Percentiles rank a stretch among this genome's conserved stretches.
phyloP scores from a whole-genome alignment of 2,329 filamentous ascomycete genomes.

The Fusarium lyarnte region DNA sequence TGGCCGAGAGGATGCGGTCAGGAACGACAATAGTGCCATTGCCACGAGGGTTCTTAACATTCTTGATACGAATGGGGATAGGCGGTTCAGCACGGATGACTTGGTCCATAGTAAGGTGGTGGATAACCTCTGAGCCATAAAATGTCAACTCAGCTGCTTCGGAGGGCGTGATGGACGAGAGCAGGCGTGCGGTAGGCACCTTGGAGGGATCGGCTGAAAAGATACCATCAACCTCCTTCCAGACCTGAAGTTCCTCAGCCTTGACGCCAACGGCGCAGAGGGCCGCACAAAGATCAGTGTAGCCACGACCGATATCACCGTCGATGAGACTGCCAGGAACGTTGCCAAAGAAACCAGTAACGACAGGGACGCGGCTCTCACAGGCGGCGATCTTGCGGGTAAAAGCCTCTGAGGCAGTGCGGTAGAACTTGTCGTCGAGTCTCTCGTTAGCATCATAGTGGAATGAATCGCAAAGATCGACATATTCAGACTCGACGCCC shows the following conservation, averaged over 20 bases:
- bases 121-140: slow-evolving; percentile 95
- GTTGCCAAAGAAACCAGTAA: slow-evolving; percentile 95
- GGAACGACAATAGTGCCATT: slow-evolving; percentile 86
- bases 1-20: slow-evolving; percentile 66
- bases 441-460: slow-evolving; percentile 69
- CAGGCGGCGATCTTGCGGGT: slow-evolving; percentile 72
- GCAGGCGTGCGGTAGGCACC: slow-evolving; percentile 91
- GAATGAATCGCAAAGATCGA: slow-evolving; percentile 87
- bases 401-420: slow-evolving; percentile 68
- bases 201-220: slow-evolving; percentile 87
- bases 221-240: slow-evolving; percentile 99
- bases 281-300: slow-evolving; percentile 95
- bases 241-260: slow-evolving; percentile 91
- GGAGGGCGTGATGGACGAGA: slow-evolving; percentile 87
- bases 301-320: slow-evolving; percentile 89
- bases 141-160: slow-evolving; percentile 97
- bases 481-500: slow-evolving; percentile 86
- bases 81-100: slow-evolving; percentile 81
- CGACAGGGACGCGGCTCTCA: slow-evolving; percentile 74
- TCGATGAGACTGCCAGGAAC: slow-evolving; percentile 91
- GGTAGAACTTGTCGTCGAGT: slow-evolving; percentile 76
- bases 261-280: slow-evolving; percentile 88
- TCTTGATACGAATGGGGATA: slow-evolving; percentile 90
- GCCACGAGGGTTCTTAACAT: slow-evolving; percentile 85
- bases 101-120: slow-evolving; percentile 99